Percentiles rank a stretch among this genome's conserved stretches.
These are phyloP conservation scores for Chloranthus sessilifolius DNA, from an alignment of 164 flowering plant species.

Conservation along the genomic window DNA sequence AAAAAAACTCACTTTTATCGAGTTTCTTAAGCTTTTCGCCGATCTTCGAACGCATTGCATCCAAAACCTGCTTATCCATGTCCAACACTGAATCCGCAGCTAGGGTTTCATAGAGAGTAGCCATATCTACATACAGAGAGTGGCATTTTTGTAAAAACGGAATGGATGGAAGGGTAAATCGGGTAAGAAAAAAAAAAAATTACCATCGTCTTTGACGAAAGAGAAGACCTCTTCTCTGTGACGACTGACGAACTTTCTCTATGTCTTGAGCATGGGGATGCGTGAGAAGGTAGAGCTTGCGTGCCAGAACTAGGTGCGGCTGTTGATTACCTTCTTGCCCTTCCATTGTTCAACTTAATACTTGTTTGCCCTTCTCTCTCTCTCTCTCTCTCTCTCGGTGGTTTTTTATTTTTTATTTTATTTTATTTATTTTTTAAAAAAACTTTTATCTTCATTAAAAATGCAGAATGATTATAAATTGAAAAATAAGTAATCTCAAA, in stretches of 20 bases:
- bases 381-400: too few species aligned
- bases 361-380: not conserved
- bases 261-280: slow-evolving; percentile 82
- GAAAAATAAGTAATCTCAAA: too few species aligned
- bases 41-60: slow-evolving; percentile 63
- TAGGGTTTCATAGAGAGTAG: slow-evolving; percentile 69
- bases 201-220: slow-evolving; percentile 60
- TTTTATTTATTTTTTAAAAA: too few species aligned
- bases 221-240: slow-evolving; percentile 71
- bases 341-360: slow-evolving; percentile 33
- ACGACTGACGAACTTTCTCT: slow-evolving; percentile 75
- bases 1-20: slow-evolving; percentile 71
- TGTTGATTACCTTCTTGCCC: slow-evolving; percentile 67
- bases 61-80: slow-evolving; percentile 60
- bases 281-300: slow-evolving; percentile 71
- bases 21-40: slow-evolving; percentile 82
- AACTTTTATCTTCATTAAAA: too few species aligned
- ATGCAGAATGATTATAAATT: too few species aligned
- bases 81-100: slow-evolving; percentile 46
- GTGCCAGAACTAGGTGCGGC: slow-evolving; percentile 56
- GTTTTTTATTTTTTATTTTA: too few species aligned
- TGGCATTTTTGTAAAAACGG: not conserved
- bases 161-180: not conserved
- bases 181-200: not conserved
- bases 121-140: slow-evolving; percentile 55